These are phyloP conservation scores for Citrullus mucosospermus DNA, from an alignment of 306 rosid species.

Conservation along the genomic window DNA sequence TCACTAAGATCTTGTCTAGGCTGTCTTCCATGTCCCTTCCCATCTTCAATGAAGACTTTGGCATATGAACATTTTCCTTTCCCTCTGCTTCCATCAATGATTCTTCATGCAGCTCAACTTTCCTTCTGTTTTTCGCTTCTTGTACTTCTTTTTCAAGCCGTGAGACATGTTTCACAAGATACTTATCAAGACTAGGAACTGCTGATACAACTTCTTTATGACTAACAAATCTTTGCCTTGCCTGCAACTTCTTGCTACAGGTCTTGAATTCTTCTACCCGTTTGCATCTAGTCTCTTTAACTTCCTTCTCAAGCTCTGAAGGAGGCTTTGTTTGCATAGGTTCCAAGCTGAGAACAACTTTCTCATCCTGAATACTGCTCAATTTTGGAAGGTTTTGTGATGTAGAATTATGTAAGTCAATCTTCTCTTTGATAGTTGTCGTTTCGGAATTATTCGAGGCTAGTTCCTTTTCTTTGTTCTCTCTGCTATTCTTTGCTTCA, in stretches of 20 bases:
- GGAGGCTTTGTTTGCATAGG: constrained; percentile 15
- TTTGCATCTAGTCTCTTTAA: constrained; percentile 19
- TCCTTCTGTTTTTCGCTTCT: constrained; percentile 58
- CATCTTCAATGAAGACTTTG: constrained; percentile 9
- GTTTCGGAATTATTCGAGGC: constrained; percentile 12
- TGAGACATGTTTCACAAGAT: constrained; percentile 67
- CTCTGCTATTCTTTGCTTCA: constrained; percentile 58
- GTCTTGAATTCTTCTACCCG: not conserved
- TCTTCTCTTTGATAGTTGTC: not conserved
- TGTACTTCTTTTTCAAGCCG: constrained; percentile 74
- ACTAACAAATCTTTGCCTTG: constrained; percentile 7
- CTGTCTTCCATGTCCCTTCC: constrained; percentile 23
- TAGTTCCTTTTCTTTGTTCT: constrained; percentile 25
- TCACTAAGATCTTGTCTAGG: constrained; percentile 49
- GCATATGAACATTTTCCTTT: constrained; percentile 39
- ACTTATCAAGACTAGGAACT: constrained; percentile 66
- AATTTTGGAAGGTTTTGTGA: too few species aligned
- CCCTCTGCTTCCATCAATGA: constrained; percentile 21
- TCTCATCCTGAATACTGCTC: not conserved
- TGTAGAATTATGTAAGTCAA: not conserved
- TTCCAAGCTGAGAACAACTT: constrained; percentile 15
- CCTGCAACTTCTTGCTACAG: not conserved
- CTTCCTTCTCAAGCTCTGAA: constrained; percentile 29
- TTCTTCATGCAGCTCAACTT: constrained; percentile 15
- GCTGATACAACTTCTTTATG: constrained; percentile 28